These are phyloP conservation scores for Pelagophyceae sp. DNA, from an alignment of 352 stramenopile genomes.

Conservation along the genomic window DNA sequence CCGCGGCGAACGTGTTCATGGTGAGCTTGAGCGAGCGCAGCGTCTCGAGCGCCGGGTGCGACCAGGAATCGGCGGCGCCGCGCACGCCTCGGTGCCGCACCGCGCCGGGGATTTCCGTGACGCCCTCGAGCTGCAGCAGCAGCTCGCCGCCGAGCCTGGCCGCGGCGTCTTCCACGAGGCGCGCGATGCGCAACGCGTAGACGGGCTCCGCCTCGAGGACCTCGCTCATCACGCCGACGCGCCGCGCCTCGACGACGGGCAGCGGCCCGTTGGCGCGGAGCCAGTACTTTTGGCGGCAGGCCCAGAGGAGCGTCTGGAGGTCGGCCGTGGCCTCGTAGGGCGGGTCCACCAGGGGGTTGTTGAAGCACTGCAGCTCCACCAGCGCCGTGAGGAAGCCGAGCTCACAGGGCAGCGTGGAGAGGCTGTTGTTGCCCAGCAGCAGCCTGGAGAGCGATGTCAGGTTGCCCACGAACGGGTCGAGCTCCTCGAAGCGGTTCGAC, in stretches of 20 bases:
- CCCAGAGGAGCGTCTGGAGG: slow-evolving; percentile 19
- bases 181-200: slow-evolving; percentile 4
- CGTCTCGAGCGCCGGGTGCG: slow-evolving; percentile 9
- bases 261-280: slow-evolving; percentile 18
- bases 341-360: slow-evolving; percentile 29
- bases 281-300: slow-evolving; percentile 30
- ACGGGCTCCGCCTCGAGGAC: slow-evolving; percentile 23
- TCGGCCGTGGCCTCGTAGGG: slow-evolving; percentile 25
- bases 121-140: slow-evolving; percentile 5
- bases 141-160: not conserved
- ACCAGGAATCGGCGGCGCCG: not conserved
- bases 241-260: slow-evolving; percentile 20
- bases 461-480: slow-evolving; percentile 27
- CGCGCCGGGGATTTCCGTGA: slow-evolving; percentile 22
- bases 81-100: no score
- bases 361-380: slow-evolving; percentile 25
- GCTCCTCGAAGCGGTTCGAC: slow-evolving; percentile 31
- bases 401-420: slow-evolving; percentile 29
- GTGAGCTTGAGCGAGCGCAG: slow-evolving; percentile 21
- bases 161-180: not conserved
- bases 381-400: slow-evolving; percentile 25
- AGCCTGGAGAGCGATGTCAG: slow-evolving; percentile 20
- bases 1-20: slow-evolving; percentile 20
- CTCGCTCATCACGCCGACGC: slow-evolving; percentile 10
- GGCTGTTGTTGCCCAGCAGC: slow-evolving; percentile 26